These are phyloP conservation scores for Cerrena zonata DNA, from an alignment of 1,284 basidiomycete genomes.

Conservation along the genomic window DNA sequence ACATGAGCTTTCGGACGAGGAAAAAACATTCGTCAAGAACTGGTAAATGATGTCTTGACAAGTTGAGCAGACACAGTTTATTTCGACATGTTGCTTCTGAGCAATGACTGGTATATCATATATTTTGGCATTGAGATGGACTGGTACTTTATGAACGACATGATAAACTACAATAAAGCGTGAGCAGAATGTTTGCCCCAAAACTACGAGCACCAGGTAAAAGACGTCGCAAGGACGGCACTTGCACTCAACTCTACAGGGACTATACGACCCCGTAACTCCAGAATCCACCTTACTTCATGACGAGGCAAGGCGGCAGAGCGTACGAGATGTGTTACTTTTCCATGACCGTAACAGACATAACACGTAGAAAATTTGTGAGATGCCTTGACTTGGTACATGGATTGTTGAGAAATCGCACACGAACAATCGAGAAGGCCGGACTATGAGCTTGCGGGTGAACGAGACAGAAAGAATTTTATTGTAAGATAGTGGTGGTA, in stretches of 20 bases:
- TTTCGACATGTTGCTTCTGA: too few relatives aligned
- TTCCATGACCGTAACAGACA: slow-evolving; percentile 43
- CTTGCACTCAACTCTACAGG: slow-evolving; percentile 50
- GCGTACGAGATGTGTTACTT: slow-evolving; percentile 16
- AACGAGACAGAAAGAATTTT: too few relatives aligned
- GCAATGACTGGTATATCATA: too few relatives aligned
- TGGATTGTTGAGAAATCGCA: too few relatives aligned
- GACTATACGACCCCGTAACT: slow-evolving; percentile 33
- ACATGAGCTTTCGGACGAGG: slow-evolving; percentile 7
- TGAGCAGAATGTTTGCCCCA: slow-evolving; percentile 56
- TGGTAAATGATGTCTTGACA: too few relatives aligned
- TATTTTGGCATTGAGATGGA: too few relatives aligned
- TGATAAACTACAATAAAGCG: too few relatives aligned
- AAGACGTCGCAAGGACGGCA: slow-evolving; percentile 12
- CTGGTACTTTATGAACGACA: too few relatives aligned
- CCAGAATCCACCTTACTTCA: slow-evolving; percentile 33
- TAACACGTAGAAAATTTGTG: slow-evolving; percentile 16
- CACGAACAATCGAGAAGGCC: too few relatives aligned
- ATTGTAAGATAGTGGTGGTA: too few relatives aligned
- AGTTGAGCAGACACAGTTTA: too few relatives aligned
- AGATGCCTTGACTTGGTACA: slow-evolving; percentile 42
- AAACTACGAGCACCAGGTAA: slow-evolving; percentile 45
- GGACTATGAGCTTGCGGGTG: too few relatives aligned
- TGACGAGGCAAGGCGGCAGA: slow-evolving; percentile 22
- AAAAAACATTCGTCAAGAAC: neutral